Evolutionary conservation across 345 rosid genomes (phyloP).

Genomic region (Conringia planisiliqua): DNA sequence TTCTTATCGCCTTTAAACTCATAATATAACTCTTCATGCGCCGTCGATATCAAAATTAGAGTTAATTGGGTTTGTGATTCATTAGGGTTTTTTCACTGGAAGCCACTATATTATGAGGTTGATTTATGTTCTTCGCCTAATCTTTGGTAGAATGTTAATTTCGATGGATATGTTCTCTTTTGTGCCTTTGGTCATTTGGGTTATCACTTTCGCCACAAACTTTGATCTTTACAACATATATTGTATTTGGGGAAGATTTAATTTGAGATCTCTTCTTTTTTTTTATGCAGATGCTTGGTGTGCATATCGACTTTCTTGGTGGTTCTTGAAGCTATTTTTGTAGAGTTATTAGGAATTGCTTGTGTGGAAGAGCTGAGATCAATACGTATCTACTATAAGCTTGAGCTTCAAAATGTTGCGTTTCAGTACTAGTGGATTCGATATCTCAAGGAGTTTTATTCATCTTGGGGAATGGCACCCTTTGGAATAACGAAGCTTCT

Average conservation of each 20-base stretch:
- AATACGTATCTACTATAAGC: background rate
- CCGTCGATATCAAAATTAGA: background rate
- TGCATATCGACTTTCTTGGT: background rate
- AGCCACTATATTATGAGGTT: background rate
- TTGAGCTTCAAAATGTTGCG: constrained; percentile 14
- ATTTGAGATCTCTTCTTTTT: background rate
- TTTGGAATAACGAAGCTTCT: constrained; percentile 20
- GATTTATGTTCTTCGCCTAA: background rate
- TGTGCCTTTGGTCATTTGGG: background rate
- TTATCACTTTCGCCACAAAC: background rate
- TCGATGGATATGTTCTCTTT: background rate
- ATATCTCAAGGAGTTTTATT: constrained; percentile 16
- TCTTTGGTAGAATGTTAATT: background rate
- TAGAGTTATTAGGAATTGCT: background rate
- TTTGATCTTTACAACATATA: background rate
- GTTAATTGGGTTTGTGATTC: background rate
- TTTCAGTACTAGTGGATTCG: constrained; percentile 7
- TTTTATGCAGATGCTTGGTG: background rate
- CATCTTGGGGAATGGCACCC: constrained; percentile 27
- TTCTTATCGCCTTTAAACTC: background rate
- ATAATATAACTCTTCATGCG: background rate
- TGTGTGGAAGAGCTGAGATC: background rate
- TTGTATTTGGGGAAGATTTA: too few species aligned
- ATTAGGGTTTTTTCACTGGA: background rate
- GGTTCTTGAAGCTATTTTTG: background rate